Evolutionary conservation across 2,329 filamentous ascomycete species (phyloP), one percentile per base, ranked within the genome.

Genomic region (Leptodontidium sp.): DNA sequence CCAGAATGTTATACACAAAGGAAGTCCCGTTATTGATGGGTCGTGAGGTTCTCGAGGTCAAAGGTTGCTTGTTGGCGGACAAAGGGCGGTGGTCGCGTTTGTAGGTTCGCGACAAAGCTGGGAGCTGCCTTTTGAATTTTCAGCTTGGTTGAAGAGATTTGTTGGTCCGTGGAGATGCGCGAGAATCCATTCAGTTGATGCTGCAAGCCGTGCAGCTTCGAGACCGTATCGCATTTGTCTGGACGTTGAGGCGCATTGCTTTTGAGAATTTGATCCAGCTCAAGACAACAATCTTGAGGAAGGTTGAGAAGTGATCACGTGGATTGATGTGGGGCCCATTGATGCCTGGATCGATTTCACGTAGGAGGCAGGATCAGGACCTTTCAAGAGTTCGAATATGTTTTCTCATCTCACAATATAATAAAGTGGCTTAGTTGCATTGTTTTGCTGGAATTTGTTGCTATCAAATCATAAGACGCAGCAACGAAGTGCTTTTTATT

Each of bases 161-260:
- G n/a, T 50, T 55, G 58, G 40, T 24, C 38, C 6, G 24, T 47
- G 17, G 15, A 55, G 21, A 61, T 63, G 53, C 65, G 47, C 49
- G 58, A 49, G 65, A 53, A 63, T 67, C 68, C 68, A 70, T 69
- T 67, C 68, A 67, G 59, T 68, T 64, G 66, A 62, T 64, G 69
- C 69, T 73, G 71, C 69, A 63, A 62, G 45, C 55, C 57, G 24
- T 62, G 71, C 71, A 73, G 71, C 68, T 67, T 65, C 32, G 29
- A 52, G 32, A 70, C 58, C 43, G 40, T 53, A 58, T 65, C 66
- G 64, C 68, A 62, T 73, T 47, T 63, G 65, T 63, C 55, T 38
- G 59, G 40, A 45, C n/a, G 64, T 50, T 47, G 61, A 35, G 71
- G 71, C 71, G 69, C 69, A 73, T 65, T 66, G 47, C 26, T 58